These are phyloP conservation scores for Microbotryum saponariae DNA, from an alignment of 1,284 basidiomycete species.

Conservation along the genomic window DNA sequence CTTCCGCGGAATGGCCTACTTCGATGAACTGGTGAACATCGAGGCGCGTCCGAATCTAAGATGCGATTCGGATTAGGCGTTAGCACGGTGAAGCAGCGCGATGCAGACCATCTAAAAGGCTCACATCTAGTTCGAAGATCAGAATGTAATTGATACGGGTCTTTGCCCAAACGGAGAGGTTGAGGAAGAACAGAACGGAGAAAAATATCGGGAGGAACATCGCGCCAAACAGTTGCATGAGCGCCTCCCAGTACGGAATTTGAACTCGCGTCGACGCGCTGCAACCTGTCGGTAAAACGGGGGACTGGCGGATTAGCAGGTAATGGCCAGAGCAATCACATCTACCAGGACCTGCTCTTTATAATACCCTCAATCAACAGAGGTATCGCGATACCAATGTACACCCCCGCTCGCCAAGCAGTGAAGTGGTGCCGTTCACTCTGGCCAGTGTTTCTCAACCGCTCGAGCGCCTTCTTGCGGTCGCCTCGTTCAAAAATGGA, in stretches of 20 bases:
- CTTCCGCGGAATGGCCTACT: not conserved
- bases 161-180: conserved; percentile 67
- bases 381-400: conserved; percentile 70
- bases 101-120: not conserved
- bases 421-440: conserved; percentile 26
- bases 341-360: conserved; percentile 40
- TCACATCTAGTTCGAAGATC: conserved; percentile 54
- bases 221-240: conserved; percentile 74
- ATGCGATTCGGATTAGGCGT: too few relatives aligned
- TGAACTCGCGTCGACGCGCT: conserved; percentile 51
- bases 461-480: conserved; percentile 58
- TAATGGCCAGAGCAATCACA: too few relatives aligned
- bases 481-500: conserved; percentile 55
- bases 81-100: not conserved
- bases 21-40: conserved; percentile 70
- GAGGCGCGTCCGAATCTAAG: conserved; percentile 58
- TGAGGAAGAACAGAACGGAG: conserved; percentile 64
- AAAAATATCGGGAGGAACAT: conserved; percentile 70
- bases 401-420: conserved; percentile 48
- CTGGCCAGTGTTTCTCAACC: conserved; percentile 23
- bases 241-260: conserved; percentile 63
- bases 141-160: conserved; percentile 56
- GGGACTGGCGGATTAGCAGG: not conserved
- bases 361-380: conserved; percentile 62
- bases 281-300: conserved; percentile 41